A percentile compares a stretch with the other conserved stretches of the same genome.
Conservation (phyloP, 805 yeast species). For the Zygoascus tannicola region DNA sequence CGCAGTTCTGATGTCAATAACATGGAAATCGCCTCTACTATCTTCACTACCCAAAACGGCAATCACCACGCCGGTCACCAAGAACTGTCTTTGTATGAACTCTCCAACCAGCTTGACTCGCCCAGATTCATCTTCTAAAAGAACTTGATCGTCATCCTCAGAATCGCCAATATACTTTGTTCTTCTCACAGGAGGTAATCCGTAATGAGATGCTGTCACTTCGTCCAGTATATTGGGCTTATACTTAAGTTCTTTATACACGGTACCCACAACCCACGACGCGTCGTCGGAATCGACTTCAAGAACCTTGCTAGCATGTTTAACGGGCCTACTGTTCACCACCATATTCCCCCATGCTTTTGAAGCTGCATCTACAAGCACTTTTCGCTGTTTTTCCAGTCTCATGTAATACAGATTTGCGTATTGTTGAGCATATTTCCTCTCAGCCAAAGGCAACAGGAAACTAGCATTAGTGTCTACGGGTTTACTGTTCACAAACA, state of each 20-base stretch:
- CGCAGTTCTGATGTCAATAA: slow-evolving; percentile 73
- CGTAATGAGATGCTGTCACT: slow-evolving; percentile 45
- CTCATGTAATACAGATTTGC: slow-evolving; percentile 49
- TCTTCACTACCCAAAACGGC: slow-evolving; percentile 83
- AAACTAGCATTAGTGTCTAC: slow-evolving; percentile 6
- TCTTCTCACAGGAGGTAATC: slow-evolving; percentile 30
- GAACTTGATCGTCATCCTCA: slow-evolving; percentile 43
- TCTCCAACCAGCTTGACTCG: slow-evolving; percentile 64
- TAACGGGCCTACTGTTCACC: slow-evolving; percentile 34
- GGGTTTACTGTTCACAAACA: neutral
- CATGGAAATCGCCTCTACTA: slow-evolving; percentile 73
- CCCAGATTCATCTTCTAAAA: slow-evolving; percentile 91
- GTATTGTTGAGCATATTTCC: slow-evolving; percentile 48
- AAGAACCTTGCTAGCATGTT: slow-evolving; percentile 40
- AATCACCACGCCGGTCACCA: slow-evolving; percentile 85
- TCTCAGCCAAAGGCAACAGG: slow-evolving; percentile 18
- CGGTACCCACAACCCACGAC: slow-evolving; percentile 81
- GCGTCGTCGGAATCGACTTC: slow-evolving; percentile 55
- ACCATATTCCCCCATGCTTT: slow-evolving; percentile 50
- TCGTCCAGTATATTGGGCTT: slow-evolving; percentile 83
- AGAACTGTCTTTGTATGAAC: slow-evolving; percentile 37
- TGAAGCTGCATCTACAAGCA: slow-evolving; percentile 38
- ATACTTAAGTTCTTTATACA: slow-evolving; percentile 71
- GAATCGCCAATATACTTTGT: slow-evolving; percentile 45
- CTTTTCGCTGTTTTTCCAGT: slow-evolving; percentile 38